Evolutionary conservation across 2,329 filamentous ascomycete species (phyloP).

Genomic region (Alternaria arborescens): DNA sequence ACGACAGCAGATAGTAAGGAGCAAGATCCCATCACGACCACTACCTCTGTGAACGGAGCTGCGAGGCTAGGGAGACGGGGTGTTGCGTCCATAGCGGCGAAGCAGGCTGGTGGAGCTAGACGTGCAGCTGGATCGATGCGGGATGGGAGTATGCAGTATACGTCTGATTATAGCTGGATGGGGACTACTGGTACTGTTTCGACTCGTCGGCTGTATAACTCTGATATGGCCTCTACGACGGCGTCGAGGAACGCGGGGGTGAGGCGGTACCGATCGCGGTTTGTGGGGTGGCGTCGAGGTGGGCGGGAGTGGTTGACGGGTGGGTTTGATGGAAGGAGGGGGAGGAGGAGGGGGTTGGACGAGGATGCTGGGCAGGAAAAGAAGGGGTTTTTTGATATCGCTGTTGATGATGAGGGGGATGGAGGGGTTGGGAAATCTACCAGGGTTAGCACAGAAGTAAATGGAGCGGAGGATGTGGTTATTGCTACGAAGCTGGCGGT

Average conservation of each 20-base stretch:
- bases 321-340: neutral
- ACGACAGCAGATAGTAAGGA: neutral
- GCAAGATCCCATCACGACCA: neutral
- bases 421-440: neutral
- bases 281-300: neutral
- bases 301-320: neutral
- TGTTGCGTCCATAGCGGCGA: neutral
- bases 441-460: fast-evolving
- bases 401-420: neutral
- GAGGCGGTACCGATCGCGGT: neutral
- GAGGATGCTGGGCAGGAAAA: neutral
- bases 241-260: neutral
- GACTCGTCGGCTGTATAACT: fast-evolving
- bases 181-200: neutral
- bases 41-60: neutral
- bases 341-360: neutral
- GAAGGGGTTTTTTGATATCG: neutral
- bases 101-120: neutral
- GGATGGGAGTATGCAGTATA: neutral
- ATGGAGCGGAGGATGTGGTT: neutral
- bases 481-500: neutral
- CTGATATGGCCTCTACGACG: neutral
- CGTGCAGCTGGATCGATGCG: neutral
- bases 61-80: neutral
- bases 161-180: neutral